Conservation (phyloP, 345 rosid genomes). For the Turnera subulata region DNA sequence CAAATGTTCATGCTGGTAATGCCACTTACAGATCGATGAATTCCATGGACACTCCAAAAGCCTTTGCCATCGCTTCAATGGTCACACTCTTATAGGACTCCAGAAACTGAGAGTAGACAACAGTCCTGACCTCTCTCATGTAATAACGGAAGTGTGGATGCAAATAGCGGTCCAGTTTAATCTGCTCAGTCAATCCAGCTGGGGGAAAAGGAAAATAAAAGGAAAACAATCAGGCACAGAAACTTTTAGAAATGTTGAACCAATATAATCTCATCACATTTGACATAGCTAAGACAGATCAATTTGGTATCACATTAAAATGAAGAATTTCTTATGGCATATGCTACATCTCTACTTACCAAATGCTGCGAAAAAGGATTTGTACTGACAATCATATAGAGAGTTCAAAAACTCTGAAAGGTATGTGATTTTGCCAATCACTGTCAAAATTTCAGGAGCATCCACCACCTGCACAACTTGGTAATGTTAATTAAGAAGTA, state of each 20-base stretch:
- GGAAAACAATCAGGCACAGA: not conserved
- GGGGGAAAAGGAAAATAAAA: conserved; percentile 17
- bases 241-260: not conserved
- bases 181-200: conserved; percentile 86
- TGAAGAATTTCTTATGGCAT: not conserved
- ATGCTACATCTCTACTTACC: conserved; percentile 45
- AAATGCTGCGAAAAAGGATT: conserved; percentile 84
- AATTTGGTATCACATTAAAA: no score
- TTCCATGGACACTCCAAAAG: conserved; percentile 89
- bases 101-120: conserved; percentile 90
- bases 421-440: conserved; percentile 83
- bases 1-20: not conserved
- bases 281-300: not conserved
- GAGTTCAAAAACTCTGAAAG: conserved; percentile 94
- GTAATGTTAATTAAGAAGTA: not conserved
- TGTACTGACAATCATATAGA: conserved; percentile 86
- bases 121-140: conserved; percentile 96
- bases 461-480: conserved; percentile 71
- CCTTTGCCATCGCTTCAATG: conserved; percentile 95
- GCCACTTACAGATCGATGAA: conserved; percentile 88
- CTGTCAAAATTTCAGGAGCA: conserved; percentile 99
- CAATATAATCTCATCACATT: not conserved
- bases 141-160: conserved; percentile 93
- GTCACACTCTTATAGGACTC: conserved; percentile 98
- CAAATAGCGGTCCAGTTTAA: conserved; percentile 83